Evolutionary conservation across 768 basidiomycete species (phyloP).

Genomic region (Boletellus ananiceps): DNA sequence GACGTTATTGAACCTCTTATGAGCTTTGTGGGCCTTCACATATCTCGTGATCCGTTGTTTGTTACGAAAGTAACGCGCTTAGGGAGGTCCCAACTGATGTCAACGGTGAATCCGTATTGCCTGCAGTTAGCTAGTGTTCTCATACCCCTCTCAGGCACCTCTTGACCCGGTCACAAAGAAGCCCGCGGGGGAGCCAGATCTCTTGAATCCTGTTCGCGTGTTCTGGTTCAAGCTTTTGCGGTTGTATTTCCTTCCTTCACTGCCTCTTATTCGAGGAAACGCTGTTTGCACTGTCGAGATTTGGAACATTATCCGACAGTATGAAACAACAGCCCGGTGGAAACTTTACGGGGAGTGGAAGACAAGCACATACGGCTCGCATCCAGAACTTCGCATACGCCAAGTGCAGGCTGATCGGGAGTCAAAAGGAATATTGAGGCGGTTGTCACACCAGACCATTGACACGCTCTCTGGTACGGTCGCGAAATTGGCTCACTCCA

Average conservation of each 20-base stretch:
- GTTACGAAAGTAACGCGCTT: slow-evolving; percentile 78
- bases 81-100: slow-evolving; percentile 59
- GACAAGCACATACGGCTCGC: slow-evolving; percentile 59
- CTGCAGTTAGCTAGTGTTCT: slow-evolving; percentile 3
- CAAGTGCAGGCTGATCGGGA: slow-evolving; percentile 82
- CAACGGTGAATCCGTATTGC: slow-evolving; percentile 40
- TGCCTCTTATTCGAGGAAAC: slow-evolving; percentile 81
- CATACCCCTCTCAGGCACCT: slow-evolving; percentile 34
- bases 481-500: slow-evolving; percentile 90
- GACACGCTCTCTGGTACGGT: slow-evolving; percentile 83
- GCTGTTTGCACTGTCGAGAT: slow-evolving; percentile 88
- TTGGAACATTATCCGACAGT: slow-evolving; percentile 83
- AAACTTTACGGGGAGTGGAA: slow-evolving; percentile 96
- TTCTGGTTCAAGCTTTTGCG: slow-evolving; percentile 86
- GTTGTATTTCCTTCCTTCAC: slow-evolving; percentile 76
- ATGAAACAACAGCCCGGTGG: slow-evolving; percentile 80
- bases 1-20: slow-evolving; percentile 77
- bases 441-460: slow-evolving; percentile 79
- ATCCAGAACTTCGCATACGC: slow-evolving; percentile 77
- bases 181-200: slow-evolving; percentile 48
- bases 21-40: slow-evolving; percentile 73
- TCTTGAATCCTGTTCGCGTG: slow-evolving; percentile 54
- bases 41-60: slow-evolving; percentile 73
- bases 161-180: slow-evolving; percentile 61
- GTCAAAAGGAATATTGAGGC: slow-evolving; percentile 82